Evolutionary conservation across 305 asterid species (phyloP).

Genomic region (Rubia tinctorum): DNA sequence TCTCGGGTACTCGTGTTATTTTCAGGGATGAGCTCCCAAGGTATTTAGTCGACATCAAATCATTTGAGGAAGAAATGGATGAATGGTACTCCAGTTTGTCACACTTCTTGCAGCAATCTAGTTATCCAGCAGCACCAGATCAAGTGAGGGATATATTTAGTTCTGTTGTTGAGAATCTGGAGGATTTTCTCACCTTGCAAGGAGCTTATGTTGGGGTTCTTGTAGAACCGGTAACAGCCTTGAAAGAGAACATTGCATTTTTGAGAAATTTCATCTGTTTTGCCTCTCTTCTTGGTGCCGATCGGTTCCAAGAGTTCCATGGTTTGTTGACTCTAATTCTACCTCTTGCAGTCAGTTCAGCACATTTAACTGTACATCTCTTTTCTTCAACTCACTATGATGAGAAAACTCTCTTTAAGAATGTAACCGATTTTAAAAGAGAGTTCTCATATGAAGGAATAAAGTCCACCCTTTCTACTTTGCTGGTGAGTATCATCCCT

Average conservation of each 20-base stretch:
- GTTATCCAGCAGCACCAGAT: not conserved
- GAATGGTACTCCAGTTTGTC: not conserved
- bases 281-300: not conserved
- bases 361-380: not conserved
- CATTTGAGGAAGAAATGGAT: not conserved
- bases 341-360: not conserved
- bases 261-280: not conserved
- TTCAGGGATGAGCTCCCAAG: not conserved
- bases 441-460: not conserved
- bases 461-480: not conserved
- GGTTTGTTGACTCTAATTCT: not conserved
- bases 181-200: not conserved
- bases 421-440: not conserved
- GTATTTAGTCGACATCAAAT: not conserved
- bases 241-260: not conserved
- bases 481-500: not conserved
- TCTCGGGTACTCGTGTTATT: too few species aligned
- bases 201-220: not conserved
- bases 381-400: not conserved
- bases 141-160: not conserved
- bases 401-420: not conserved
- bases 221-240: not conserved
- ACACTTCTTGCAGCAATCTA: not conserved
- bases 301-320: not conserved
- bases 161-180: not conserved